These are phyloP conservation scores for Cryphonectria carpinicola DNA, from an alignment of 2,329 filamentous ascomycete species.

Conservation along the genomic window DNA sequence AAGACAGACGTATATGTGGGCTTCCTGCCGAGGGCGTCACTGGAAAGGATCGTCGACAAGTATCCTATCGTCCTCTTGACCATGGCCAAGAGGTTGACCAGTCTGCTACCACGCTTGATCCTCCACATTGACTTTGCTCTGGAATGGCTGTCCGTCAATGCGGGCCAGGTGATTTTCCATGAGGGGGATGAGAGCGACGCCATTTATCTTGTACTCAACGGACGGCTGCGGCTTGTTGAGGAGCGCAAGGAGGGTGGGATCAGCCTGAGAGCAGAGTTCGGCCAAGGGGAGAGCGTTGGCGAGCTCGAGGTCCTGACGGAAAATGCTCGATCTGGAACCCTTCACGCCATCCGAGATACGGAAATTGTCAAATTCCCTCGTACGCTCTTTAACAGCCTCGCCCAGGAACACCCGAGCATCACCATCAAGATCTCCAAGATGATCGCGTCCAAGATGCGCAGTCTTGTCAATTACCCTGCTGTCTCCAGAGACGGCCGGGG, in stretches of 20 bases:
- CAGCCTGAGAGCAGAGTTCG: conserved; percentile 87
- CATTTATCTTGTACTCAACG: conserved; percentile 97
- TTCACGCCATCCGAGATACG: conserved; percentile 95
- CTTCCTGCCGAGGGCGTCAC: conserved; percentile 80
- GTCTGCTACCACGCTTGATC: conserved; percentile 83
- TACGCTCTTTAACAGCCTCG: conserved; percentile 95
- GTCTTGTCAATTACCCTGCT: conserved; percentile 80
- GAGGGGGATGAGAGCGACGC: conserved; percentile 95
- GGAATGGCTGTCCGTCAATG: conserved; percentile 97
- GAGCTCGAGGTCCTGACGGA: conserved; percentile 98
- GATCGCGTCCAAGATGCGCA: conserved; percentile 92
- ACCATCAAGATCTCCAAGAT: conserved; percentile 99
- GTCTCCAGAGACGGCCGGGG: conserved; percentile 65
- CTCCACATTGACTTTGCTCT: conserved; percentile 97
- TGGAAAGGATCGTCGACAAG: conserved; percentile 90
- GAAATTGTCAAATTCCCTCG: conserved; percentile 96
- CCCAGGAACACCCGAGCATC: conserved; percentile 95
- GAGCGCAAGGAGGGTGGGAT: conserved; percentile 82
- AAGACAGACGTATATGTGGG: conserved; percentile 99
- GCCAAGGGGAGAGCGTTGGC: conserved; percentile 96
- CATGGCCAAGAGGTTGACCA: conserved; percentile 93
- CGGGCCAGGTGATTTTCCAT: conserved; percentile 92
- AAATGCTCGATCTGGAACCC: conserved; percentile 82
- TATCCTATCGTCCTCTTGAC: conserved; percentile 92
- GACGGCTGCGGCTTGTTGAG: conserved; percentile 81